Percentiles rank a stretch among this genome's conserved stretches.
Conservation (phyloP, 805 yeast genomes). For the Vanderwaltozyma tropicalis region DNA sequence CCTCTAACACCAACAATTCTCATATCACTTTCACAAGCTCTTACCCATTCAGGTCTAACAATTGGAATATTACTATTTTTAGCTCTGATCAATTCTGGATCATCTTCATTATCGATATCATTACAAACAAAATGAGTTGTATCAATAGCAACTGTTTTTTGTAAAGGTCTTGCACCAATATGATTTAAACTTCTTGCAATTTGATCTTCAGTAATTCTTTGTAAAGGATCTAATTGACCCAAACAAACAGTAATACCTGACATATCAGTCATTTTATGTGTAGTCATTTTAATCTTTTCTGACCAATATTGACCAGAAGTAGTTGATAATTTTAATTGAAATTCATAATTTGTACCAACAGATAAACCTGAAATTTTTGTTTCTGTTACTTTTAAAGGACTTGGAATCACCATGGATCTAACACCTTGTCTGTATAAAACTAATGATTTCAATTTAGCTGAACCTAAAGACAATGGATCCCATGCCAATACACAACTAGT, state of each 20-base stretch:
- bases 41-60: slow-evolving; percentile 93
- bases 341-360: slow-evolving; percentile 69
- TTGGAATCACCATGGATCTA: slow-evolving; percentile 72
- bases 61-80: slow-evolving; percentile 80
- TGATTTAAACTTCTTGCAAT: slow-evolving; percentile 49
- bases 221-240: slow-evolving; percentile 62
- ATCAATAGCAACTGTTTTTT: slow-evolving; percentile 65
- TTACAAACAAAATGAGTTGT: slow-evolving; percentile 83
- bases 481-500: slow-evolving; percentile 92
- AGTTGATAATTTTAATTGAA: slow-evolving; percentile 73
- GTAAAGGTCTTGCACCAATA: slow-evolving; percentile 81
- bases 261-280: slow-evolving; percentile 94
- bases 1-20: slow-evolving; percentile 89
- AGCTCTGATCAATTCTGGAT: slow-evolving; percentile 62
- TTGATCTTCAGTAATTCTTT: slow-evolving; percentile 39
- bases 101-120: slow-evolving; percentile 22
- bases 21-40: slow-evolving; percentile 84
- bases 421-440: slow-evolving; percentile 55
- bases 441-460: slow-evolving; percentile 67
- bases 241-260: slow-evolving; percentile 85
- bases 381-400: slow-evolving; percentile 64
- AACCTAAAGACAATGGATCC: slow-evolving; percentile 79
- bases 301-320: slow-evolving; percentile 81
- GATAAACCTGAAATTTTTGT: slow-evolving; percentile 89
- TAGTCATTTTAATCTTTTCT: slow-evolving; percentile 55